These are phyloP conservation scores for Byssothecium circinans DNA, from an alignment of 2,329 filamentous ascomycete genomes.

Conservation along the genomic window DNA sequence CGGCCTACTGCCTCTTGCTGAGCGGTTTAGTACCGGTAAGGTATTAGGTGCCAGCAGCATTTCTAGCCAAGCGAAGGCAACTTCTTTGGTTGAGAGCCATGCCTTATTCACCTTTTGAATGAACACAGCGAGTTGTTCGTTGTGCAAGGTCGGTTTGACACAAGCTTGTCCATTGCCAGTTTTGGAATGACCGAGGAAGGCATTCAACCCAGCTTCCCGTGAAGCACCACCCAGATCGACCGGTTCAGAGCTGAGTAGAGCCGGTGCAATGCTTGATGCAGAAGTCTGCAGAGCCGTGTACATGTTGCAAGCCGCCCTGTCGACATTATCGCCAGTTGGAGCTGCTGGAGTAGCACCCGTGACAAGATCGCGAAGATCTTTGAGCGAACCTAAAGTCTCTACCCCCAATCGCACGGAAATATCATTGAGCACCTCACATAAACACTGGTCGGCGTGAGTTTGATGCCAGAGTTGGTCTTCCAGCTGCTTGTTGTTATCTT, in stretches of 20 bases:
- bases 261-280: conserved; percentile 49
- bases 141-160: conserved; percentile 44
- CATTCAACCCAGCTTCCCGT: conserved; percentile 54
- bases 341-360: conserved; percentile 15
- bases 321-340: conserved; percentile 19
- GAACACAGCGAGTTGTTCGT: conserved; percentile 46
- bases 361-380: conserved; percentile 38
- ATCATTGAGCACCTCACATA: conserved; percentile 57
- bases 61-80: conserved; percentile 58
- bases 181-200: conserved; percentile 61
- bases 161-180: conserved; percentile 46
- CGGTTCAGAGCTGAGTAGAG: conserved; percentile 52
- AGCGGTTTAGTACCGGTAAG: conserved; percentile 17
- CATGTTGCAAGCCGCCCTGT: conserved; percentile 48
- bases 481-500: conserved; percentile 58
- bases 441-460: conserved; percentile 58
- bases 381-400: conserved; percentile 48
- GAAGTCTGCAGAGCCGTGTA: conserved; percentile 41
- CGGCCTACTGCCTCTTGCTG: conserved; percentile 35
- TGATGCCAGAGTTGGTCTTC: conserved; percentile 58
- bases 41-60: conserved; percentile 50
- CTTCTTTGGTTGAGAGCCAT: conserved; percentile 54
- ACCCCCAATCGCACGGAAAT: conserved; percentile 57
- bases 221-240: conserved; percentile 54
- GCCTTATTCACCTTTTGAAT: conserved; percentile 49